Evolutionary conservation across 1,139 yeast species (phyloP), one percentile per base, ranked within the genome.

Genomic region (Protomyces inouyei): DNA sequence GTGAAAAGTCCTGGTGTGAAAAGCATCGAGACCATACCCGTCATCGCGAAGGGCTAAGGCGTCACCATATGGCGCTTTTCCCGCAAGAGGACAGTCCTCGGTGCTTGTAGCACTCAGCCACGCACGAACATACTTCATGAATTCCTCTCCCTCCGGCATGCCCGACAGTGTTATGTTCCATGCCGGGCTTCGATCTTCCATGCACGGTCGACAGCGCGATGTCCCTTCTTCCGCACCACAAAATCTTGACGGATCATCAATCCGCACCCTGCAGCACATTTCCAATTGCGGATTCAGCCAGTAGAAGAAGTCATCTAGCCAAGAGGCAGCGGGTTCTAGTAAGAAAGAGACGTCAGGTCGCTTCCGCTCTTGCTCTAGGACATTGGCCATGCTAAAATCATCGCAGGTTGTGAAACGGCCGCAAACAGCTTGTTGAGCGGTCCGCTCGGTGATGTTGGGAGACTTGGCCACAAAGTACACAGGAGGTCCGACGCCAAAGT

Each of bases 11-110:
- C 98, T 78, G 76, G 92, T 88, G 48, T 83, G 81, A 3, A 93
- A 84, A 0, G 95, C 79, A 3, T 73, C 70, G 23, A 92, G 80
- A 1, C 73, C 71, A 0, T 71, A 71, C 10, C 70, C 65, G 0
- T 77, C 75, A 18, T 78, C 76, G 61, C 78, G 77, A 57, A 78
- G 78, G 0, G 80, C 74, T 18, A 93, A 78, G 0, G 95, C 80
- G 4, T 78, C 76, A 0, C 88, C 81, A 72, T 92, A 93, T 0
- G 98, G 96, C 0, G 98, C 98, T 72, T 88, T 87, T 0, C 98
- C 98, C 2, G 97, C 98, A 37, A 93, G 78, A 0, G 98, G 97
- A 75, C 98, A 93, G 2, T 95, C 91, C 71, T 89, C 95, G 3
- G 46, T 28, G 66, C 96, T 87, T 54, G 89, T 89, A 0, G 88